Conservation (phyloP, 495 filamentous ascomycete genomes). For the Penicillium flavigenum region DNA sequence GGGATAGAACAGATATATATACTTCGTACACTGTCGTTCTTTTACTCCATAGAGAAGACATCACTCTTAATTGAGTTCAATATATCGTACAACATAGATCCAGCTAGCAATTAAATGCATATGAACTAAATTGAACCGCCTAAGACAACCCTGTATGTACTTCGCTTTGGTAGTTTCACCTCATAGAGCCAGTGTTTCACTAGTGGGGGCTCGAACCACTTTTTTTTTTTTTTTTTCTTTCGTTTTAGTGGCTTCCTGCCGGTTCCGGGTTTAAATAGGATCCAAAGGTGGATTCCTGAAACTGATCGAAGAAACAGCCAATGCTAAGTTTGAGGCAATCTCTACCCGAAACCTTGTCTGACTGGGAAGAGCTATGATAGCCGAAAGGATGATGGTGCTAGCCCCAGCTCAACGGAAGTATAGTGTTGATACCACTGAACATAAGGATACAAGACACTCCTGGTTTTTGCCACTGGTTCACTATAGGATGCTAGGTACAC, state of each 20-base stretch:
- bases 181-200: slow-evolving; percentile 19
- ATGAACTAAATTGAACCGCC: too few relatives aligned
- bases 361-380: background rate
- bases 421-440: background rate
- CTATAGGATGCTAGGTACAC: too few relatives aligned
- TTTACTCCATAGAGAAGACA: background rate
- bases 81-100: background rate
- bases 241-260: background rate
- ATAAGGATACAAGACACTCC: too few relatives aligned
- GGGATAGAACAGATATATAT: too few relatives aligned
- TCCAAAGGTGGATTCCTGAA: background rate
- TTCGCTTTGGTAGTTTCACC: background rate
- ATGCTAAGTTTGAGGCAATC: background rate
- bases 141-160: too few relatives aligned
- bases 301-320: background rate
- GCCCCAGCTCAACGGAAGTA: background rate
- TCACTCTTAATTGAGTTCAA: slow-evolving; percentile 1
- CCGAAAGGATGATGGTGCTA: background rate
- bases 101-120: background rate
- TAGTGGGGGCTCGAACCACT: slow-evolving; percentile 11
- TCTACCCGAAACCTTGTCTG: background rate
- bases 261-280: background rate
- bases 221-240: background rate
- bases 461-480: too few relatives aligned
- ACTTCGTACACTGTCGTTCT: background rate